Conservation (phyloP, 2,329 filamentous ascomycete species). For the Kalmusia sp. region DNA sequence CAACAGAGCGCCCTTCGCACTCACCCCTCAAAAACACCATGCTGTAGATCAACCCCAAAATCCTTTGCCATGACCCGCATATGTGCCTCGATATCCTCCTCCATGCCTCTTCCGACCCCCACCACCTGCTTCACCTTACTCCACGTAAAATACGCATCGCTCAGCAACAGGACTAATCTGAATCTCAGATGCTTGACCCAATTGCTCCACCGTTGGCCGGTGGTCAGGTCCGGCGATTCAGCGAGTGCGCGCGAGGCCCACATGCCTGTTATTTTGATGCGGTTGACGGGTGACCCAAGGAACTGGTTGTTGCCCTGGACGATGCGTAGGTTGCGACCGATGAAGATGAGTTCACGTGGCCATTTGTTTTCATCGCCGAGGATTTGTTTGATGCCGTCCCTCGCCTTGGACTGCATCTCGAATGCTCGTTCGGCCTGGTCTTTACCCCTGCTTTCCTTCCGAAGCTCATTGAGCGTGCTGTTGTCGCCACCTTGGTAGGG, state of each 20-base stretch:
- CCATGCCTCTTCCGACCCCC: constrained; percentile 83
- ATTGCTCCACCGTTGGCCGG: constrained; percentile 69
- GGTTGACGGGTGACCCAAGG: constrained; percentile 85
- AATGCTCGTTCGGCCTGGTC: constrained; percentile 69
- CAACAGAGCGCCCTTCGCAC: background rate
- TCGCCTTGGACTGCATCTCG: constrained; percentile 79
- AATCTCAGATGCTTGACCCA: constrained; percentile 84
- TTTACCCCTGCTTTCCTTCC: constrained; percentile 59
- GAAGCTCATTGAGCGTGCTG: constrained; percentile 67
- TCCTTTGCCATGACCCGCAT: constrained; percentile 90
- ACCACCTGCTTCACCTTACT: constrained; percentile 79
- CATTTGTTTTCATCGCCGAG: constrained; percentile 86
- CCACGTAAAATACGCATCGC: constrained; percentile 84
- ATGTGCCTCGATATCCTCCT: constrained; percentile 87
- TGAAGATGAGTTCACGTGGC: constrained; percentile 90
- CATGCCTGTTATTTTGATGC: constrained; percentile 89
- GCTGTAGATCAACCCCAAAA: constrained; percentile 89
- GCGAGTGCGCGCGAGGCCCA: constrained; percentile 89
- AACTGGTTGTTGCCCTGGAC: constrained; percentile 94
- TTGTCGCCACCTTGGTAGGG: constrained; percentile 88
- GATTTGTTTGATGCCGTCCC: constrained; percentile 77
- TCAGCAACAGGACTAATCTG: constrained; percentile 74
- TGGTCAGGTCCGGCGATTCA: constrained; percentile 71
- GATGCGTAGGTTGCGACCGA: constrained; percentile 89
- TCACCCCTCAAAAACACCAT: constrained; percentile 85